Percentiles rank a stretch among this genome's conserved stretches.
Evolutionary conservation across 768 basidiomycete genomes (phyloP).

Genomic region (Boletus speciosus): DNA sequence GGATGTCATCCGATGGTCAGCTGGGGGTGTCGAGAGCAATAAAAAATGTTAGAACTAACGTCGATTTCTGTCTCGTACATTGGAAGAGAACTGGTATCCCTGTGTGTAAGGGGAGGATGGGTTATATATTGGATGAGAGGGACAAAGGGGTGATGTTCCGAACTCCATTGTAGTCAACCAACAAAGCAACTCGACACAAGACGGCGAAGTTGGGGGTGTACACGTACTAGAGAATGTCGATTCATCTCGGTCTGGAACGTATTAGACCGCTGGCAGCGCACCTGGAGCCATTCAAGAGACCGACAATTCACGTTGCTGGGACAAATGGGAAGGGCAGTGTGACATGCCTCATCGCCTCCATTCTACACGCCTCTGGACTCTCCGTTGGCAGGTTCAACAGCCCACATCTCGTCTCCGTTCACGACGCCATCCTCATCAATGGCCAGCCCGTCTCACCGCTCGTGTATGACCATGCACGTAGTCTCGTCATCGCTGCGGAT

Average conservation of each 20-base stretch:
- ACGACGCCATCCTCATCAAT: conserved; percentile 75
- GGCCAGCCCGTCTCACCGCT: conserved; percentile 46
- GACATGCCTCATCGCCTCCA: conserved; percentile 75
- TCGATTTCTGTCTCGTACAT: conserved; percentile 21
- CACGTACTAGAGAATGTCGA: conserved; percentile 44
- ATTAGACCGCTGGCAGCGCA: conserved; percentile 48
- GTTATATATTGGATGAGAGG: background rate
- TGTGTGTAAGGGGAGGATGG: background rate
- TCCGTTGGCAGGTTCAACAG: conserved; percentile 84
- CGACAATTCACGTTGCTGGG: conserved; percentile 87
- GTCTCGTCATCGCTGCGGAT: conserved; percentile 49
- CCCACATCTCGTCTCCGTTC: conserved; percentile 78
- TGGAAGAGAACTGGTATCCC: background rate
- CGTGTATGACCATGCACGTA: conserved; percentile 46
- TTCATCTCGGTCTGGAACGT: conserved; percentile 65
- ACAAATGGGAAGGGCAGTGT: conserved; percentile 99
- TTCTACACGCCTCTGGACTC: conserved; percentile 54
- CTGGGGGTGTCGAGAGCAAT: background rate
- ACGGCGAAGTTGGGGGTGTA: background rate
- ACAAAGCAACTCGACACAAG: background rate
- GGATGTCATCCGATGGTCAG: background rate
- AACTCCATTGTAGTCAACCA: background rate
- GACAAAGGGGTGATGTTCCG: background rate
- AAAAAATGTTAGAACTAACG: conserved; percentile 3
- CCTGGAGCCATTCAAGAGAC: conserved; percentile 65